Percentiles rank a stretch among this genome's conserved stretches.
Evolutionary conservation across 306 rosid species (phyloP).

Genomic region (Cyclanthera cordifolia): DNA sequence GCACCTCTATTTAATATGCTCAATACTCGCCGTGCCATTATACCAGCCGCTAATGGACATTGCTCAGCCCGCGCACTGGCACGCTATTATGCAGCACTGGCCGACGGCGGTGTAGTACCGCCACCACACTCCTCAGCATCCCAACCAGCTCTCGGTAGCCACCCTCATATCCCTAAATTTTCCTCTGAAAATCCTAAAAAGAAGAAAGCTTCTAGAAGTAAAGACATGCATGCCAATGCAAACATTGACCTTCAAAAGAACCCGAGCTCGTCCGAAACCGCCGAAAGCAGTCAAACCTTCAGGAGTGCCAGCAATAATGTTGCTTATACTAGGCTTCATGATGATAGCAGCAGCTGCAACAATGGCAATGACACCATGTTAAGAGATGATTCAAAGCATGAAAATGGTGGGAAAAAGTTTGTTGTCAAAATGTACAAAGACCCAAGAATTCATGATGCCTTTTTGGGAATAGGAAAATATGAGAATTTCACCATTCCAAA

Average conservation of each 20-base stretch:
- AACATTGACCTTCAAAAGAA: constrained; percentile 19
- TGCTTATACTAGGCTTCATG: constrained; percentile 16
- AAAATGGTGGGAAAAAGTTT: constrained; percentile 11
- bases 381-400: constrained; percentile 1
- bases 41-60: constrained; percentile 94
- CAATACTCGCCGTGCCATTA: constrained; percentile 67
- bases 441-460: constrained; percentile 66
- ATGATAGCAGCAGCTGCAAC: constrained; percentile 20
- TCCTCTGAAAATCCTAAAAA: constrained; percentile 31
- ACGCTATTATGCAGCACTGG: constrained; percentile 85
- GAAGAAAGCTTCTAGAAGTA: constrained; percentile 23
- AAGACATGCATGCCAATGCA: constrained; percentile 20
- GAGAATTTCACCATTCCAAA: constrained; percentile 36
- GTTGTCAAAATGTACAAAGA: constrained; percentile 35
- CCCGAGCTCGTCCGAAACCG: constrained; percentile 9
- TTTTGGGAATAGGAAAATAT: constrained; percentile 59
- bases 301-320: constrained; percentile 16
- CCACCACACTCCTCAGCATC: constrained; percentile 61
- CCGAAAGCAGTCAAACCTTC: not conserved
- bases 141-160: constrained; percentile 77
- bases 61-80: constrained; percentile 95
- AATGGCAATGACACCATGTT: constrained; percentile 11
- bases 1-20: constrained; percentile 60
- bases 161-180: constrained; percentile 69
- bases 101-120: constrained; percentile 68